phyloP scores from a whole-genome alignment of 2,329 filamentous ascomycete species.

The Diaporthe citri region DNA sequence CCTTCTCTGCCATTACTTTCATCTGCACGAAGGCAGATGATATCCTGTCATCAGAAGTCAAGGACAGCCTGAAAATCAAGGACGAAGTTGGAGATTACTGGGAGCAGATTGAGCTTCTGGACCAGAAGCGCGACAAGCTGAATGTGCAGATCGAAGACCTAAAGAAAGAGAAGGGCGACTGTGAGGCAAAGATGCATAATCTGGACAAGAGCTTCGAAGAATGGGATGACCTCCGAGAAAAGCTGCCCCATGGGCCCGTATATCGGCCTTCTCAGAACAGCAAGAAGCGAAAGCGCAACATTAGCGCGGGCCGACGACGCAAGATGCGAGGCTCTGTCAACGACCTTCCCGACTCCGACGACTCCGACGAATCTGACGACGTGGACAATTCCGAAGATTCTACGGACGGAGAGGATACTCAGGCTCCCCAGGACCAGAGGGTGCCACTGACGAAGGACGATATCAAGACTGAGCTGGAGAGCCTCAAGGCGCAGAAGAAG shows the following conservation, averaged over 20 bases:
- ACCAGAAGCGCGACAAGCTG: constrained; percentile 44
- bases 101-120: neutral
- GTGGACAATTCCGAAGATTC: neutral
- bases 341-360: neutral
- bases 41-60: constrained; percentile 57
- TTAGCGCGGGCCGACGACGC: neutral
- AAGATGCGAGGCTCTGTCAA: constrained; percentile 7
- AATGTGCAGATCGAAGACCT: constrained; percentile 39
- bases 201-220: neutral
- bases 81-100: neutral
- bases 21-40: constrained; percentile 75
- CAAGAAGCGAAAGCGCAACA: constrained; percentile 32
- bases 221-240: constrained; percentile 11
- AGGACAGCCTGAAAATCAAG: constrained; percentile 48
- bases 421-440: neutral
- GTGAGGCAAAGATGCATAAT: neutral
- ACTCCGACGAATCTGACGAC: no score
- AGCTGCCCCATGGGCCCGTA: neutral
- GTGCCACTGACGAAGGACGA: neutral
- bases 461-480: neutral
- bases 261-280: neutral
- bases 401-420: neutral
- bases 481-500: constrained; percentile 7
- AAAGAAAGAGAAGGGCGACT: neutral
- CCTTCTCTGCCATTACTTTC: constrained; percentile 67